These are phyloP conservation scores for Myochromella boudieri DNA, from an alignment of 768 basidiomycete species.

Conservation along the genomic window DNA sequence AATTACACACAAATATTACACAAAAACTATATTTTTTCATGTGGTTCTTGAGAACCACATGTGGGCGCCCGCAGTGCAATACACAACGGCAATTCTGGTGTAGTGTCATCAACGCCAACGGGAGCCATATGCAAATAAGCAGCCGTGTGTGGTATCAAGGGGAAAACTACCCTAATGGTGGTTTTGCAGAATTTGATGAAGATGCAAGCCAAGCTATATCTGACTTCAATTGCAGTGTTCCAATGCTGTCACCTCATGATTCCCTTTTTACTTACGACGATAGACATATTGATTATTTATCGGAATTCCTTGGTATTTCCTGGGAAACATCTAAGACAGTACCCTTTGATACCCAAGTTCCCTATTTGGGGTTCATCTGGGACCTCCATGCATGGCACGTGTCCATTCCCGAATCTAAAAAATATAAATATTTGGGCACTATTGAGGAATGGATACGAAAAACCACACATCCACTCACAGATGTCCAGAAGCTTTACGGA, in stretches of 20 bases:
- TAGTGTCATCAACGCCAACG: conserved; percentile 9
- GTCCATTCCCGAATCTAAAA: conserved; percentile 10
- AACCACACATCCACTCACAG: not conserved
- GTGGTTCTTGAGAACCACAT: no score
- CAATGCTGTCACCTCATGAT: no score
- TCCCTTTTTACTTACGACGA: conserved; percentile 20
- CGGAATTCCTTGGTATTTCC: conserved; percentile 24
- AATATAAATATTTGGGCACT: conserved; percentile 18
- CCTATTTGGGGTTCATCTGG: conserved; percentile 28
- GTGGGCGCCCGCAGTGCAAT: no score
- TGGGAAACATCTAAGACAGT: conserved; percentile 24
- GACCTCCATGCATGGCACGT: conserved; percentile 20
- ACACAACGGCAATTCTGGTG: no score
- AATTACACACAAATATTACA: no score
- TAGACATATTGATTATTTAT: conserved; percentile 35
- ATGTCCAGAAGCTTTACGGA: conserved; percentile 7
- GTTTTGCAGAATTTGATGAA: conserved; percentile 28
- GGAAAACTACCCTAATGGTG: conserved; percentile 10
- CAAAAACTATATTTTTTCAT: no score
- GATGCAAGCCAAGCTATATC: conserved; percentile 17
- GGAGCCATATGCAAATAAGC: conserved; percentile 1
- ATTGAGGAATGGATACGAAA: not conserved
- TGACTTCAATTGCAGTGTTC: conserved; percentile 28
- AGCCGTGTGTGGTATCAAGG: conserved; percentile 23
- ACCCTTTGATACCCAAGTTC: conserved; percentile 6